Conservation (phyloP, 768 basidiomycete species). For the Tylopilus intermedius region DNA sequence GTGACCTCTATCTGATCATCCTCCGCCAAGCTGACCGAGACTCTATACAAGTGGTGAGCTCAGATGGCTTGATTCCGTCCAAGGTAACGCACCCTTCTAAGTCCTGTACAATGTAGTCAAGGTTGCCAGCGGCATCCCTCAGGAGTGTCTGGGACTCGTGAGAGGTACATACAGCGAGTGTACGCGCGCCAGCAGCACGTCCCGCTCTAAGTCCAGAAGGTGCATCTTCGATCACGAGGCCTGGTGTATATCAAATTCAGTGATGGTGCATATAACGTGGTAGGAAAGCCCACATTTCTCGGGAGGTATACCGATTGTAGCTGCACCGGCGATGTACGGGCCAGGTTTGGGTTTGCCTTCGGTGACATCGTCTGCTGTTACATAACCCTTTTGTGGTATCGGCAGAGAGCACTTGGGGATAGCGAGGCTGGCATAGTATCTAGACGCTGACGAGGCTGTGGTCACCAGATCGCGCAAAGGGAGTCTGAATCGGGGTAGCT, state of each 20-base stretch:
- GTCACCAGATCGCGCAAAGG: not conserved
- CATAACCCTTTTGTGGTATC: slow-evolving; percentile 51
- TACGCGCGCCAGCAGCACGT: slow-evolving; percentile 66
- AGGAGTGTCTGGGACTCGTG: slow-evolving; percentile 49
- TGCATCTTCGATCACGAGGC: slow-evolving; percentile 87
- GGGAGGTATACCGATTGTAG: slow-evolving; percentile 45
- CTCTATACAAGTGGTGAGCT: slow-evolving; percentile 4
- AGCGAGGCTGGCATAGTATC: slow-evolving; percentile 63
- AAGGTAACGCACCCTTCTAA: slow-evolving; percentile 51
- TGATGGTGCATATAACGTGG: not conserved
- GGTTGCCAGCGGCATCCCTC: slow-evolving; percentile 37
- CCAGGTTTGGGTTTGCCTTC: slow-evolving; percentile 84
- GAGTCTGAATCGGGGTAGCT: not conserved
- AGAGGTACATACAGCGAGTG: slow-evolving; percentile 82
- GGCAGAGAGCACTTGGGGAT: slow-evolving; percentile 60
- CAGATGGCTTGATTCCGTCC: not conserved
- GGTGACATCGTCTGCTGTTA: slow-evolving; percentile 65
- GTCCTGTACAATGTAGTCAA: slow-evolving; percentile 67
- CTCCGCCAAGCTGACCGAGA: slow-evolving; percentile 18
- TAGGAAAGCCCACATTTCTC: slow-evolving; percentile 44
- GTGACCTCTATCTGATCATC: slow-evolving; percentile 20
- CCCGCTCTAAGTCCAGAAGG: slow-evolving; percentile 77
- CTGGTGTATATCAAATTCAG: slow-evolving; percentile 32
- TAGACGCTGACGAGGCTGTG: slow-evolving; percentile 51
- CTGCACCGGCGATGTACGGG: slow-evolving; percentile 79